Evolutionary conservation across 768 basidiomycete species (phyloP).

Genomic region (Boletellus ananiceps): DNA sequence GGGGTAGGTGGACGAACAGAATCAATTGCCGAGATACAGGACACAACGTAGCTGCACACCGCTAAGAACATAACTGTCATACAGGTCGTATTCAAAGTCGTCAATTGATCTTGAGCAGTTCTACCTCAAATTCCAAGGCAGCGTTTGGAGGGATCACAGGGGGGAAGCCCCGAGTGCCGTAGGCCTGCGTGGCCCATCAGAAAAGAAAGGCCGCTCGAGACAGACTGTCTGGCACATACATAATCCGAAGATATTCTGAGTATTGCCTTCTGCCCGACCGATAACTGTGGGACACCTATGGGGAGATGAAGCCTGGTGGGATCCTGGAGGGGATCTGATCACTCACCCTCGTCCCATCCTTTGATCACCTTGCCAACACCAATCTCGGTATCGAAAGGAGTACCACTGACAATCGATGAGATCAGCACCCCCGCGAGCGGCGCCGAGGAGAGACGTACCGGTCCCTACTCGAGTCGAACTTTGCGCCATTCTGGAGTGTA

Average conservation of each 20-base stretch:
- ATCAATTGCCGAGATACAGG: constrained; percentile 21
- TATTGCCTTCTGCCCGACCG: constrained; percentile 67
- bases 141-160: constrained; percentile 76
- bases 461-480: constrained; percentile 75
- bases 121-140: constrained; percentile 77
- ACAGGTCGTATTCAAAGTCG: constrained; percentile 15
- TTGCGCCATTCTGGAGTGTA: constrained; percentile 54
- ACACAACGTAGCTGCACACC: constrained; percentile 22
- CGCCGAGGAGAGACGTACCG: constrained; percentile 42
- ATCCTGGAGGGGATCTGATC: not conserved
- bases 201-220: not conserved
- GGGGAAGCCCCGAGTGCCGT: constrained; percentile 70
- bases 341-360: constrained; percentile 86
- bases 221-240: constrained; percentile 42
- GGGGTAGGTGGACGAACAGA: constrained; percentile 11
- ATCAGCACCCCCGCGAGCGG: not conserved
- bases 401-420: constrained; percentile 37
- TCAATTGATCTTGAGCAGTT: constrained; percentile 67
- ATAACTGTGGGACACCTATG: constrained; percentile 71
- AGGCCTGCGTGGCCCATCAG: constrained; percentile 46
- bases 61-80: constrained; percentile 16
- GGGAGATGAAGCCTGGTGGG: not conserved
- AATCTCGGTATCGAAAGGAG: constrained; percentile 65
- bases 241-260: constrained; percentile 71
- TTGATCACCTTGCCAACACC: constrained; percentile 81